Base-by-base conservation (phyloP, 1,139 yeast genomes). In the Insectozyma bohioensis region DNA sequence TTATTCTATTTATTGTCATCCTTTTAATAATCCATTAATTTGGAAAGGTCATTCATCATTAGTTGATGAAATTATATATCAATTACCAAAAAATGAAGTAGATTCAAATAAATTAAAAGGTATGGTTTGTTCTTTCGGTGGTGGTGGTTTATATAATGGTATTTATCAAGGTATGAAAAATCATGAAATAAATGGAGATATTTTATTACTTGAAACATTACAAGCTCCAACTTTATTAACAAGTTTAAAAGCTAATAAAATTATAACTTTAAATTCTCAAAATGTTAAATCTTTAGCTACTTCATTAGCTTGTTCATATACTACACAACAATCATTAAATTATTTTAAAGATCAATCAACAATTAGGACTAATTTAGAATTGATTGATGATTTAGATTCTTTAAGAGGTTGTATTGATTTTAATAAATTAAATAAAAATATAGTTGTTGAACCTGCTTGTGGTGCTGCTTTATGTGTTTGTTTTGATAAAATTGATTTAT, bases 131-230 rank as follows among this genome's bases (percentile, higher is more conserved):
- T 75, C 87, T 17, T 78, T 78, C 31, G 92, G 90, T 6, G 92
- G 90, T 4, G 90, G 88, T 5, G 90, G 92, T 0, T 63, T 83
- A 19, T 80, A 74, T 56, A 68, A 71, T 47, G 92, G 92, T 0
- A 57, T 82, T 5, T 72, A 77, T 26, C 54, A 59, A 36, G 90
- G 90, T 0, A 51, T 81, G 37, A 54, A 62, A 27, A 57, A 63
- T 26, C 56, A 72, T 42, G 54, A 58, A 2, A 46, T 73, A 40
- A 49, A 56, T 14, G 67, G 74, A 1, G 74, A 78, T 2, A 58
- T 78, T 1, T 49, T 78, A 10, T 75, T 78, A 2, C 68, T 78
- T 6, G 88, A 83, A 51, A 77, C 88, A 0, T 48, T 54, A 10
- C 80, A 83, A 17, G 76, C 84, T 4, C 81, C 84, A 10, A 71